These are phyloP conservation scores for Paramarasmius palmivorus DNA, from an alignment of 1,284 basidiomycete genomes.

Conservation along the genomic window DNA sequence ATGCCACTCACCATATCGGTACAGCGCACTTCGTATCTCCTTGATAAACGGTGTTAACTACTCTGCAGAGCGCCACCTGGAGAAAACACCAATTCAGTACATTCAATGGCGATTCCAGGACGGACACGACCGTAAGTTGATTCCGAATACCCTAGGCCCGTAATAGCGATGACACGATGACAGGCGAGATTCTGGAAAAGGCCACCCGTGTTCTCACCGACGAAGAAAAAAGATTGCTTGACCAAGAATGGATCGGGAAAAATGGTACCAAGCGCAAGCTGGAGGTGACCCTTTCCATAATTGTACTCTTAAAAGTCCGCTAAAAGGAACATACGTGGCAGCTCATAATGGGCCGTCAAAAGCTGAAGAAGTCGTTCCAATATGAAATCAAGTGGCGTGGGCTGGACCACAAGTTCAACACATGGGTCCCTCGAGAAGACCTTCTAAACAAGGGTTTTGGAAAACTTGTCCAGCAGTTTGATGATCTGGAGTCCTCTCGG, in stretches of 20 bases:
- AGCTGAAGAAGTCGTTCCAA: slow-evolving; percentile 94
- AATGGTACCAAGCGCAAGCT: slow-evolving; percentile 92
- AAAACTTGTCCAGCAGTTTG: slow-evolving; percentile 93
- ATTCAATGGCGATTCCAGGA: slow-evolving; percentile 99
- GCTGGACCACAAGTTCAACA: slow-evolving; percentile 91
- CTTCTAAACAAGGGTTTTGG: slow-evolving; percentile 87
- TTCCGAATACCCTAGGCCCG: slow-evolving; percentile 14
- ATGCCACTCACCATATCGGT: slow-evolving; percentile 95
- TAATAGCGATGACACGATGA: slow-evolving; percentile 15
- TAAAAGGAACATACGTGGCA: slow-evolving; percentile 6
- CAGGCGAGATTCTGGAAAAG: slow-evolving; percentile 90
- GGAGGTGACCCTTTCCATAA: slow-evolving; percentile 58
- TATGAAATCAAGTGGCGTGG: slow-evolving; percentile 98
- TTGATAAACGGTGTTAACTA: slow-evolving; percentile 8
- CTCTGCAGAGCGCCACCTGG: slow-evolving; percentile 79
- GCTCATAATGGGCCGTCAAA: slow-evolving; percentile 94
- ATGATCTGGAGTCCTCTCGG: slow-evolving; percentile 94
- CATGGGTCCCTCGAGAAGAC: slow-evolving; percentile 92
- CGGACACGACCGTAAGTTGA: slow-evolving; percentile 87
- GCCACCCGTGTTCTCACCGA: slow-evolving; percentile 87
- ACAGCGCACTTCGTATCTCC: slow-evolving; percentile 18
- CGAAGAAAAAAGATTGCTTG: slow-evolving; percentile 83
- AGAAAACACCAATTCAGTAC: slow-evolving; percentile 94
- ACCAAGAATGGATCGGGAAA: slow-evolving; percentile 89
- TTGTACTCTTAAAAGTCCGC: slow-evolving; percentile 7